Evolutionary conservation across 2,329 filamentous ascomycete genomes (phyloP).

Genomic region (Onygenales sp.): DNA sequence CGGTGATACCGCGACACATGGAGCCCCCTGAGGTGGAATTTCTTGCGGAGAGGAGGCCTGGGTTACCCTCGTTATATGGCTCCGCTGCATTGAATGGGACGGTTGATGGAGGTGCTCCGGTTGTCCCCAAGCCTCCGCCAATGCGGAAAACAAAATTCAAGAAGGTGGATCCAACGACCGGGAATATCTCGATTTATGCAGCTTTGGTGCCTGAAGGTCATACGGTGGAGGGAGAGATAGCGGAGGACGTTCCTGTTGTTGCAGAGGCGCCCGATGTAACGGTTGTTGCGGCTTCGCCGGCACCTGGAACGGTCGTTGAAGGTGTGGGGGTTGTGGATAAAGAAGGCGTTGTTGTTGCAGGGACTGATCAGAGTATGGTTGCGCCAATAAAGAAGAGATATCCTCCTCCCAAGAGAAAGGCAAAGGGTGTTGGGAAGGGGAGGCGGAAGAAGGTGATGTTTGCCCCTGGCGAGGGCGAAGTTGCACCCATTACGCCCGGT

Average conservation of each 20-base stretch:
- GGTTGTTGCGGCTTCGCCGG: conserved; percentile 34
- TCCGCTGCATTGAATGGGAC: conserved; percentile 23
- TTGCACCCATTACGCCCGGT: conserved; percentile 30
- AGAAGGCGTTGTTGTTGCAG: conserved; percentile 49
- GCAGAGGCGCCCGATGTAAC: conserved; percentile 30
- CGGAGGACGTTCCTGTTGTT: conserved; percentile 43
- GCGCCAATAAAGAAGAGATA: conserved; percentile 46
- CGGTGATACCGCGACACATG: conserved; percentile 45
- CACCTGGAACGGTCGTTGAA: conserved; percentile 52
- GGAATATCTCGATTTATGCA: conserved; percentile 76
- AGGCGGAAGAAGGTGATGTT: conserved; percentile 64
- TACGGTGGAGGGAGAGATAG: conserved; percentile 70
- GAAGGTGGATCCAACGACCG: conserved; percentile 62
- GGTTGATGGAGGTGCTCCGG: conserved; percentile 12
- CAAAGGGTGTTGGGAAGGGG: conserved; percentile 68
- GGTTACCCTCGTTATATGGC: conserved; percentile 45
- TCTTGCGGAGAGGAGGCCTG: conserved; percentile 52
- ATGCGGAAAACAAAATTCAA: conserved; percentile 76
- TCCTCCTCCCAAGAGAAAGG: conserved; percentile 70
- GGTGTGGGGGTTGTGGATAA: conserved; percentile 50
- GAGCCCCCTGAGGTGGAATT: conserved; percentile 53
- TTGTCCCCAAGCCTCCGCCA: conserved; percentile 37
- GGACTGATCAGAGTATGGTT: conserved; percentile 34
- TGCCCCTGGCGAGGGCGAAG: conserved; percentile 33
- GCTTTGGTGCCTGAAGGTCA: conserved; percentile 74